Evolutionary conservation across 306 rosid genomes (phyloP).

Genomic region (Malus orientalis): DNA sequence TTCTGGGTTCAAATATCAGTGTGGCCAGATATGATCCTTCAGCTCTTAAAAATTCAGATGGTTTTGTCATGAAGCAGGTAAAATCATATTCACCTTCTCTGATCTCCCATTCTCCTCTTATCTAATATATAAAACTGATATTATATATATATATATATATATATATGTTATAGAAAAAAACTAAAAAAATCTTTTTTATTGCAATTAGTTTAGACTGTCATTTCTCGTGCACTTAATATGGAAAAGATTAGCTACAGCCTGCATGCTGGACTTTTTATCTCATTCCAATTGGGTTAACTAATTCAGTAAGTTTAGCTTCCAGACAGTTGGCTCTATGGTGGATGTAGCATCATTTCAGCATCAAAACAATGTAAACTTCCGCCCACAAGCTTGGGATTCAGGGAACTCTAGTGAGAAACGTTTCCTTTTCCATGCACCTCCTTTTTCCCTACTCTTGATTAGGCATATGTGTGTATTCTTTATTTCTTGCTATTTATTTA

Average conservation of each 20-base stretch:
- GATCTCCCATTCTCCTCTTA: conserved; percentile 1
- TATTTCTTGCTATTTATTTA: conserved; percentile 1
- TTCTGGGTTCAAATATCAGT: conserved; percentile 19
- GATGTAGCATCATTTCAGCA: conserved; percentile 23
- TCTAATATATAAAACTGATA: background rate
- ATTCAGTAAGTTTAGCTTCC: conserved; percentile 18
- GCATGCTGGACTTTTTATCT: background rate
- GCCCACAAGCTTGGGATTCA: conserved; percentile 5
- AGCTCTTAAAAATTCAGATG: conserved; percentile 17
- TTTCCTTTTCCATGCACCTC: background rate
- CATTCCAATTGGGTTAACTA: background rate
- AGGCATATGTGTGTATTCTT: conserved; percentile 8
- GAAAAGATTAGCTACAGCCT: background rate
- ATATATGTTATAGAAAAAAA: background rate
- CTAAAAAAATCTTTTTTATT: background rate
- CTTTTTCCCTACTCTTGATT: background rate
- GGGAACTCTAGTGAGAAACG: conserved; percentile 34
- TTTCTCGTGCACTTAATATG: background rate
- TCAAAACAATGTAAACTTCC: conserved; percentile 5
- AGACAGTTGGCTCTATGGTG: conserved; percentile 29
- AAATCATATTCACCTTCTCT: conserved; percentile 10
- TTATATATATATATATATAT: background rate
- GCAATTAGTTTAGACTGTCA: background rate
- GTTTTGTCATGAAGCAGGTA: conserved; percentile 33
- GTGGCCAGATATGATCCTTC: conserved; percentile 14